Base-by-base conservation (phyloP, 2,329 filamentous ascomycete genomes). In the Dactylellina leptospora region DNA sequence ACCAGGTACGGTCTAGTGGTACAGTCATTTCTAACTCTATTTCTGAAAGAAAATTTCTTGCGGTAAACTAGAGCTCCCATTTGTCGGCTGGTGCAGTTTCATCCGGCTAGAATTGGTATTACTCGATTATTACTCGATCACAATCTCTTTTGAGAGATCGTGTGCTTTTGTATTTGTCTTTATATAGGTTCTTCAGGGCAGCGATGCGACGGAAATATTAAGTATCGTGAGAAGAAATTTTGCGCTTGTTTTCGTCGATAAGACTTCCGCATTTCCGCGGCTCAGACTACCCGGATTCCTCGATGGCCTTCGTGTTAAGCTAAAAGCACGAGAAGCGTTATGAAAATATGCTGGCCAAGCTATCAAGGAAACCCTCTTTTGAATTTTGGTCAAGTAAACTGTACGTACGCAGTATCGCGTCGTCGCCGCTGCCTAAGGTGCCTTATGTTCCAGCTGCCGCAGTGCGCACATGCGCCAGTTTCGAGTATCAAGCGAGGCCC, bases 41-140 rank as follows among this genome's bases (percentile, higher is more conserved):
- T n/a, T n/a, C n/a, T n/a, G n/a, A n/a, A n/a, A n/a, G n/a, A n/a
- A n/a, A n/a, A n/a, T n/a, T n/a, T n/a, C n/a, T n/a, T n/a, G n/a
- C n/a, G n/a, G n/a, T 13, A 30, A 23, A 20, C 11, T 58, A 13
- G 54, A 47, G 23, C 22, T 61, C 33, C 33, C 3, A 20, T 36
- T 20, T 30, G 23, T 9, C 30, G 20, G 45, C n/a, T 28, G 36
- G 10, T 22, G 13, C 6, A 33, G 6, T 33, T 33, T 33, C 13
- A 6, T 20, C 2, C 62, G 62, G 64, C 44, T 71, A 71, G 33
- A 55, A 28, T 9, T 50, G 50, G 50, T 60, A 72, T 72, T 72
- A 72, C 68, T 72, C 68, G 68, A 72, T 72, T 9, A 72, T 72
- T 72, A 72, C 59, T 63, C 68, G 68, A 72, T 64, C 16, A 20